Evolutionary conservation across 495 filamentous ascomycete species (phyloP).

Genomic region (Penicillium robsamsonii): DNA sequence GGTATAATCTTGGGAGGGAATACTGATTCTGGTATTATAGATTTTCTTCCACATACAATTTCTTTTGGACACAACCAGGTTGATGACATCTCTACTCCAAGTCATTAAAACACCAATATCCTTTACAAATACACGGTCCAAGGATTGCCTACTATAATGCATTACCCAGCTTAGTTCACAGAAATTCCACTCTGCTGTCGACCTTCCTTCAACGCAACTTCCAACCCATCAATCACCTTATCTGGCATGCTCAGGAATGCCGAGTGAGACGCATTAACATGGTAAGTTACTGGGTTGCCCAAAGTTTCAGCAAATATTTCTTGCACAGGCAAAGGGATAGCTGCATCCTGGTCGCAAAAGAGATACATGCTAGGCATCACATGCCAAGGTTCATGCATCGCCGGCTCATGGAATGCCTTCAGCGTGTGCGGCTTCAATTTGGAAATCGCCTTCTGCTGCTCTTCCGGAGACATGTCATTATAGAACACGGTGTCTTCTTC

Average conservation of each 20-base stretch:
- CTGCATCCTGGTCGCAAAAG: conserved; percentile 44
- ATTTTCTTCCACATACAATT: no score
- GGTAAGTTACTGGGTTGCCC: conserved; percentile 14
- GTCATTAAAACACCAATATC: no score
- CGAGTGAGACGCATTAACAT: conserved; percentile 20
- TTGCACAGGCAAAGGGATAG: conserved; percentile 35
- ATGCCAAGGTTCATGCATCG: conserved; percentile 46
- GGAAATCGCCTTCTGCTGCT: conserved; percentile 18
- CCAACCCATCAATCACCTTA: conserved; percentile 18
- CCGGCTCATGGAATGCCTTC: conserved; percentile 15
- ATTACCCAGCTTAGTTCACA: not conserved
- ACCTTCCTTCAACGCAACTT: conserved; percentile 12
- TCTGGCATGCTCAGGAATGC: conserved; percentile 26
- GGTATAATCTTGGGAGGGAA: no score
- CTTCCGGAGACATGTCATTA: conserved; percentile 26
- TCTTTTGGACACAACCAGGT: no score
- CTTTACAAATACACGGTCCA: no score
- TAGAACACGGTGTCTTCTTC: conserved; percentile 19
- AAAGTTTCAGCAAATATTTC: conserved; percentile 23
- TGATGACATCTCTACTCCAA: no score
- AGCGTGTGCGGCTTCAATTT: conserved; percentile 20
- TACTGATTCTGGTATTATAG: no score
- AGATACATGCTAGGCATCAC: conserved; percentile 48
- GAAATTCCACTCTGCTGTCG: conserved; percentile 1
- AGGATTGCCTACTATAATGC: no score